phyloP scores from a whole-genome alignment of 768 basidiomycete genomes.

The Tulasnella calospora region DNA sequence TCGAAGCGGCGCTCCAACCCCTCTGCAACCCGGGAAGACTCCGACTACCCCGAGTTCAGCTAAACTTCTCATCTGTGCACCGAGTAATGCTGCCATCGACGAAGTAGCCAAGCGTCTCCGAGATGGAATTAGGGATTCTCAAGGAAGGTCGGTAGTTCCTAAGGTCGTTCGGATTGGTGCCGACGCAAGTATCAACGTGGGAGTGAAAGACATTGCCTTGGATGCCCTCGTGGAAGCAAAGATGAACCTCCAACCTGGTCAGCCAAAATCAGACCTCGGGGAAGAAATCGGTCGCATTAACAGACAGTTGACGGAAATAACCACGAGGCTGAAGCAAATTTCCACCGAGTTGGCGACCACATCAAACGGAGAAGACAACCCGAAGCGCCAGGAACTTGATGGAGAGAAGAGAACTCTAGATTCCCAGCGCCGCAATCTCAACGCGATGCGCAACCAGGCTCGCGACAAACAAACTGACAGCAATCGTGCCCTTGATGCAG shows the following conservation, averaged over 20 bases:
- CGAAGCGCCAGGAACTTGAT: constrained; percentile 54
- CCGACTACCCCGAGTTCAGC: constrained; percentile 49
- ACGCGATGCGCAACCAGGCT: constrained; percentile 65
- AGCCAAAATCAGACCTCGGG: constrained; percentile 36
- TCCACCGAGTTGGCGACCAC: constrained; percentile 49
- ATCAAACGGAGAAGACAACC: constrained; percentile 44
- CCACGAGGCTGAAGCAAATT: constrained; percentile 41
- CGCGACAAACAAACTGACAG: constrained; percentile 82
- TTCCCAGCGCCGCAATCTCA: constrained; percentile 56
- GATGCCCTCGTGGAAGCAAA: constrained; percentile 60
- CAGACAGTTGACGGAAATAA: constrained; percentile 64
- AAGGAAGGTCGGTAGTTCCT: constrained; percentile 51
- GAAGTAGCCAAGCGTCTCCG: constrained; percentile 87
- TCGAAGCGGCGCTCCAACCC: constrained; percentile 47
- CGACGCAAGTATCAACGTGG: constrained; percentile 65
- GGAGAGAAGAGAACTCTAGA: constrained; percentile 66
- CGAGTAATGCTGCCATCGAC: constrained; percentile 97
- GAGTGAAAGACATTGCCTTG: constrained; percentile 79
- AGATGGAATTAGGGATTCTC: constrained; percentile 60
- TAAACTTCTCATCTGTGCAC: constrained; percentile 87
- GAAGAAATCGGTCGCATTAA: constrained; percentile 52
- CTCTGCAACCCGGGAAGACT: constrained; percentile 48
- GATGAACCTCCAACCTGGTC: constrained; percentile 38
- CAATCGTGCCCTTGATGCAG: constrained; percentile 73
- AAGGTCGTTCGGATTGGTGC: constrained; percentile 90